Percentiles rank a stretch among this genome's conserved stretches.
These are phyloP conservation scores for Friedmanniomyces simplex DNA, from an alignment of 495 filamentous ascomycete genomes.

Conservation along the genomic window DNA sequence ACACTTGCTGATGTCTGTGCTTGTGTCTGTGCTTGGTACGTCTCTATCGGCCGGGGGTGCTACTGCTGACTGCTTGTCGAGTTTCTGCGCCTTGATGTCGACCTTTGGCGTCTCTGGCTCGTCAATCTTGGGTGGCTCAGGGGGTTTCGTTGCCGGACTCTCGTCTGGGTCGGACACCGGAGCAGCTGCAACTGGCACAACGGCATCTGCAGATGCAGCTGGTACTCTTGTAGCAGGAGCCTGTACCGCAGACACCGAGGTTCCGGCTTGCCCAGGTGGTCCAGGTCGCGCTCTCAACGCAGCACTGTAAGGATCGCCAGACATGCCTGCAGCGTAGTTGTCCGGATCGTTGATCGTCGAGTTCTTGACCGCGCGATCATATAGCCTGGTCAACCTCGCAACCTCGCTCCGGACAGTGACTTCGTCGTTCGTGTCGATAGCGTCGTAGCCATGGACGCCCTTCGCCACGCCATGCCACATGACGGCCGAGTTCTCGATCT, in stretches of 20 bases:
- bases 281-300: conserved; percentile 12
- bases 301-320: conserved; percentile 6
- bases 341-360: conserved; percentile 22
- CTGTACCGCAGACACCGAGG: background rate
- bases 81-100: background rate
- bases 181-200: background rate
- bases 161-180: conserved; percentile 6
- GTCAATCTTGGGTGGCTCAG: background rate
- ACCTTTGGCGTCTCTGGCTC: background rate
- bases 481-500: conserved; percentile 17
- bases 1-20: too few species aligned
- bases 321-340: conserved; percentile 14
- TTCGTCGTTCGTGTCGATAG: conserved; percentile 18
- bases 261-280: background rate
- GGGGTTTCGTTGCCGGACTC: conserved; percentile 6
- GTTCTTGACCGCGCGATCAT: conserved; percentile 21
- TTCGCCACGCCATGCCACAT: conserved; percentile 17
- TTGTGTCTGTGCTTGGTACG: too few species aligned
- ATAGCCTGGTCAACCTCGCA: conserved; percentile 22
- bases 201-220: background rate
- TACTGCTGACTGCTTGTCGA: background rate
- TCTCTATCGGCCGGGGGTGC: background rate
- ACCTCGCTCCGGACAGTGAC: conserved; percentile 24
- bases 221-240: background rate
- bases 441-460: conserved; percentile 21